Percentiles rank a stretch among this genome's conserved stretches.
phyloP scores from a whole-genome alignment of 768 basidiomycete species.

The Naganishia onofrii region DNA sequence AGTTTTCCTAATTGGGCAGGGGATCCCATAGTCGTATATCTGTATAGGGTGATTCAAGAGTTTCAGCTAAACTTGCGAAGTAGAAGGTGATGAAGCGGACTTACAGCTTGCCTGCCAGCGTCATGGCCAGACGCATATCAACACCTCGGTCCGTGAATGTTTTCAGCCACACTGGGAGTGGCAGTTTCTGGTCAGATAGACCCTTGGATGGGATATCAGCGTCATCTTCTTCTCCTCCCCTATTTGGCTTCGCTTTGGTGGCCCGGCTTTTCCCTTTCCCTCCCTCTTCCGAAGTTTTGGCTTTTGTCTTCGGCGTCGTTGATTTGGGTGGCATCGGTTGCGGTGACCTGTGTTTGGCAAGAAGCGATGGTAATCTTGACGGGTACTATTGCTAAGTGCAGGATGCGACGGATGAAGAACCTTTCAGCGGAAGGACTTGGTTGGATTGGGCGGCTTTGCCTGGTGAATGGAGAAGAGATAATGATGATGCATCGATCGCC shows the following conservation, averaged over 20 bases:
- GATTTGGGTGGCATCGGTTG: constrained; percentile 7
- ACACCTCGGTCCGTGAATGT: constrained; percentile 43
- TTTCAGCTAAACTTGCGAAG: not conserved
- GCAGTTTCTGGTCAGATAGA: constrained; percentile 32
- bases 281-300: not conserved
- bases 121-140: constrained; percentile 50
- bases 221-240: not conserved
- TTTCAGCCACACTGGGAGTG: constrained; percentile 48
- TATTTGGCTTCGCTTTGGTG: not conserved
- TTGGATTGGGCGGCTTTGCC: too few species aligned
- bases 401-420: too few species aligned
- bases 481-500: not conserved
- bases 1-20: constrained; percentile 11
- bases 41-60: constrained; percentile 15
- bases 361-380: not conserved
- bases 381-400: not conserved
- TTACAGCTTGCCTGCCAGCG: constrained; percentile 48
- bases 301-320: not conserved
- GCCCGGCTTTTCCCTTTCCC: constrained; percentile 2
- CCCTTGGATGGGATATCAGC: not conserved
- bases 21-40: constrained; percentile 12
- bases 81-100: constrained; percentile 3
- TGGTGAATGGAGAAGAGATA: not conserved
- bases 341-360: too few species aligned
- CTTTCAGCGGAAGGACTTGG: not conserved